Conservation (phyloP, 2,329 filamentous ascomycete genomes). For the Berkeleyomyces basicola region DNA sequence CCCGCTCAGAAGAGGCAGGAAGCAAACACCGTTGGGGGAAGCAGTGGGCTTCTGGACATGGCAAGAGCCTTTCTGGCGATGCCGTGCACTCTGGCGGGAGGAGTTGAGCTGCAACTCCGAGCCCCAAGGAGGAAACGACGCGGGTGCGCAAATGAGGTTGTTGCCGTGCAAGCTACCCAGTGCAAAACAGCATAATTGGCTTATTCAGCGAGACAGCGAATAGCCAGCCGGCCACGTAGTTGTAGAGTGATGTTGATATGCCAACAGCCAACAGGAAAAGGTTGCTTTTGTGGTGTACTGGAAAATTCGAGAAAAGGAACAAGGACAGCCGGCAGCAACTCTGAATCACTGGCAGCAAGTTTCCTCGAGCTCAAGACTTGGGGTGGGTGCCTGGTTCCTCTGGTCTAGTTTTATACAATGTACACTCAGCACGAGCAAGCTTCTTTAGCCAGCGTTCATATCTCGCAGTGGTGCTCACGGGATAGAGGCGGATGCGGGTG, state of each 20-base stretch:
- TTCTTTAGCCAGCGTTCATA: constrained; percentile 11
- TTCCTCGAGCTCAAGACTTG: constrained; percentile 6
- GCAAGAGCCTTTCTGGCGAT: not conserved
- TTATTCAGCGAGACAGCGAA: not conserved
- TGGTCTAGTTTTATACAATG: constrained; percentile 10
- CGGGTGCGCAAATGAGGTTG: not conserved
- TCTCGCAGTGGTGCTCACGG: not conserved
- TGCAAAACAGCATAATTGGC: not conserved
- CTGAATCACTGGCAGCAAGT: constrained; percentile 14
- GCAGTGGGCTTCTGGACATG: not conserved
- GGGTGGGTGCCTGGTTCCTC: constrained; percentile 9
- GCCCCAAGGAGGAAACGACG: not conserved
- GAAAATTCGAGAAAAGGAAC: constrained; percentile 12
- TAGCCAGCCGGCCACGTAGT: not conserved
- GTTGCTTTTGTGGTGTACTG: constrained; percentile 4
- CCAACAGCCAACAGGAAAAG: not conserved
- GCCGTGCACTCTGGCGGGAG: not conserved
- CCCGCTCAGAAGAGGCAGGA: not conserved
- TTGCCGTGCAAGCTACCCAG: not conserved
- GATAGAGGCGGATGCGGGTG: not conserved
- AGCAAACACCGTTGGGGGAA: not conserved
- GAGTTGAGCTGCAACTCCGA: not conserved
- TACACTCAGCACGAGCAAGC: constrained; percentile 6
- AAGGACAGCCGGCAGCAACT: constrained; percentile 12
- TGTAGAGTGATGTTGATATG: not conserved